Base-by-base conservation (phyloP, 2,329 filamentous ascomycete species). In the Dendryphion nanum region DNA sequence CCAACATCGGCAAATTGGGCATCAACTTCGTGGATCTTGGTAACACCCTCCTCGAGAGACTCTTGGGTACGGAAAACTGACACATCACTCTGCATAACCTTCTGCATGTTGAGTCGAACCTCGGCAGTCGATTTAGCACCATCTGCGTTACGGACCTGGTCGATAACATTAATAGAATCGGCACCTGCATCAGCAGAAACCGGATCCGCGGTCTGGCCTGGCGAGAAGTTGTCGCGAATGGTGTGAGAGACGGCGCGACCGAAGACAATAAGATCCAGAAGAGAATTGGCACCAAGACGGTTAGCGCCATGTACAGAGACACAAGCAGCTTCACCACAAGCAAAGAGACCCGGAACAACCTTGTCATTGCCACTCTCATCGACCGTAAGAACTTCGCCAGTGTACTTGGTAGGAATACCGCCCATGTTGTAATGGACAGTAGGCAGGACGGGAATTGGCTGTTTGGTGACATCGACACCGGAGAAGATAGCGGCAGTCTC, bases 241-340 rank as follows among this genome's bases (percentile, higher is more conserved):
- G 88, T 95, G 79, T 97, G 91, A 40, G 89, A 93, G 48, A 97
- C 93, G 52, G 93, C 93, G 74, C 93, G 90, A 49, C 93, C 93
- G 66, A 98, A 98, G 58, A 97, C 93, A 57, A 98, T 87, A 57
- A 97, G 77, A 76, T 97, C 93, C 51, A 98, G 85, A 18, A 98
- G 86, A 34, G 91, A 98, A 81, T 97, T 97, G 76, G 93, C 91
- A 64, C 91, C 91, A 42, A 98, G 82, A 69, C 93, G 88, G 78
- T 97, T 98, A 59, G 93, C 93, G 64, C 93, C 93, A 76, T 97
- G 93, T 55, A 98, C 91, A 37, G 91, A 97, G 58, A 97, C 91
- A 68, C 89, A 97, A 57, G 91, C 91, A 53, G 93, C 90, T 76
- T 97, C 91, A 76, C 91, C 91, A 57, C 90, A 96, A 59, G 93